A percentile compares a stretch with the other conserved stretches of the same genome.
Conservation (phyloP, 192 early-diverging fungal species). For the Backusella tarrabulga region DNA sequence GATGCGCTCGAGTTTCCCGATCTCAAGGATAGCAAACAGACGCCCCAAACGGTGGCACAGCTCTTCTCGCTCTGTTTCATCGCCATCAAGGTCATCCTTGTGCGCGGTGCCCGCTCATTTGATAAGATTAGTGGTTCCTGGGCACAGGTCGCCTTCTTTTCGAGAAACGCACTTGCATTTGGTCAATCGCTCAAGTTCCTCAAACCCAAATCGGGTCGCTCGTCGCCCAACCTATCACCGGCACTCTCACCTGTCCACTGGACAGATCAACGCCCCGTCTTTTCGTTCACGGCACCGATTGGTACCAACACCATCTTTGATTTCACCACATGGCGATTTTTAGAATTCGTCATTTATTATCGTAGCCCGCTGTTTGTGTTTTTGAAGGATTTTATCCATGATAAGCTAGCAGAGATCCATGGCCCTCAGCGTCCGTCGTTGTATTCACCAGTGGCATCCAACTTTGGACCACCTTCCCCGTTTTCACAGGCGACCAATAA, state of each 20-base stretch:
- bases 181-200: constrained; percentile 30
- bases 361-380: constrained; percentile 47
- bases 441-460: neutral
- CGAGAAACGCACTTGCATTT: constrained; percentile 36
- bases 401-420: constrained; percentile 34
- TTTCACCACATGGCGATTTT: constrained; percentile 50
- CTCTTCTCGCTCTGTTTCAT: constrained; percentile 47
- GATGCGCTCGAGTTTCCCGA: neutral
- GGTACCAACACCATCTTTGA: constrained; percentile 23
- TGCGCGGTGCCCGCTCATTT: constrained; percentile 47
- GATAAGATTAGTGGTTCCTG: constrained; percentile 43
- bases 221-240: neutral
- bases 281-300: neutral
- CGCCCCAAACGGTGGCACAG: constrained; percentile 26
- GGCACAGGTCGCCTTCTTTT: constrained; percentile 40
- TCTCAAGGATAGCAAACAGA: constrained; percentile 12
- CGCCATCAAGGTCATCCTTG: constrained; percentile 51
- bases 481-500: neutral
- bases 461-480: neutral
- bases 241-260: neutral
- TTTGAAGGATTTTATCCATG: constrained; percentile 42
- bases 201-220: constrained; percentile 2
- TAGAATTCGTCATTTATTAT: constrained; percentile 51
- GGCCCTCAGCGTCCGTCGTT: constrained; percentile 1
- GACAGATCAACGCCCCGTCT: neutral